These are phyloP conservation scores for Lodderomyces pseudojiufengensis DNA, from an alignment of 1,139 yeast genomes.

Conservation along the genomic window DNA sequence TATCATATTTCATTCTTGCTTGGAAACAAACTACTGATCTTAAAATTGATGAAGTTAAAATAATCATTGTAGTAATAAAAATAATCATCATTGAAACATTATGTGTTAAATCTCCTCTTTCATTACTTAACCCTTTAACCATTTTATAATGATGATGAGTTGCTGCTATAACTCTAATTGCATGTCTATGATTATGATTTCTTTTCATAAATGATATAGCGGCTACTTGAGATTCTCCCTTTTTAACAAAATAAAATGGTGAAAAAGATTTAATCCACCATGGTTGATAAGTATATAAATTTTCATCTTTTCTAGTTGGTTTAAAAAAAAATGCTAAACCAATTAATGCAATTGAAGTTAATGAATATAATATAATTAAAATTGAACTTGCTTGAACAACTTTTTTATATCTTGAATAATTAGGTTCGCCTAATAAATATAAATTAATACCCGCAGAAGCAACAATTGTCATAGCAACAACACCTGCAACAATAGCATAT, in stretches of 20 bases:
- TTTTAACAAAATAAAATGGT: slow-evolving; percentile 52
- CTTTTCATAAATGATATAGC: slow-evolving; percentile 49
- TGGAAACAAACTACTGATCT: slow-evolving; percentile 56
- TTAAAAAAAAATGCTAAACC: slow-evolving; percentile 50
- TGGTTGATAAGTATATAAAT: slow-evolving; percentile 63
- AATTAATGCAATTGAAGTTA: slow-evolving; percentile 50
- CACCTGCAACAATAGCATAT: slow-evolving; percentile 54
- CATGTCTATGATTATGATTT: slow-evolving; percentile 48
- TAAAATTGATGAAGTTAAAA: slow-evolving; percentile 55
- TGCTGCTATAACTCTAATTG: slow-evolving; percentile 48
- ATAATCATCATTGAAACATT: slow-evolving; percentile 47
- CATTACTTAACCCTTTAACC: slow-evolving; percentile 42
- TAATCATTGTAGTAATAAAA: slow-evolving; percentile 46
- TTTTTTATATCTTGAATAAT: slow-evolving; percentile 49
- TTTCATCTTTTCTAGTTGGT: slow-evolving; percentile 54
- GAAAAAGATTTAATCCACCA: slow-evolving; percentile 72
- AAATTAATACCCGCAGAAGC: slow-evolving; percentile 66
- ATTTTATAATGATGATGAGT: slow-evolving; percentile 41
- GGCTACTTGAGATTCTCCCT: slow-evolving; percentile 47
- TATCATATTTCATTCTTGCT: slow-evolving; percentile 23
- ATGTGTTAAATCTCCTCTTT: slow-evolving; percentile 49
- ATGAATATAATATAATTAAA: slow-evolving; percentile 55
- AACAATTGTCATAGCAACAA: slow-evolving; percentile 63
- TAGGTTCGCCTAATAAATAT: slow-evolving; percentile 46
- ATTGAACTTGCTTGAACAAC: slow-evolving; percentile 59